Evolutionary conservation across 1,284 basidiomycete species (phyloP).

Genomic region (Stereum hirsutum): DNA sequence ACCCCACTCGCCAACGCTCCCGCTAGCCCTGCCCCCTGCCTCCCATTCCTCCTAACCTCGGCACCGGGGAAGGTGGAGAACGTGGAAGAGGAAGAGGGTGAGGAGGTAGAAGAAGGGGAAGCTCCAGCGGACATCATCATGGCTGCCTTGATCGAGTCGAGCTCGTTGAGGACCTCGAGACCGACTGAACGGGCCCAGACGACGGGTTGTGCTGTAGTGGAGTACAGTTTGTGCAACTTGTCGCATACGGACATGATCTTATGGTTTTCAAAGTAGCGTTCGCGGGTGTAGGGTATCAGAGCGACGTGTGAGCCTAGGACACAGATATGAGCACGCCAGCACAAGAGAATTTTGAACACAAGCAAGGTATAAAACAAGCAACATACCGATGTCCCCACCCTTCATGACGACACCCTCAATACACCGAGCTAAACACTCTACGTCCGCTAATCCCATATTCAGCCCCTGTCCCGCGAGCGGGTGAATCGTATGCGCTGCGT

Average conservation of each 20-base stretch:
- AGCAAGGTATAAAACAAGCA: neutral
- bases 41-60: too few species aligned
- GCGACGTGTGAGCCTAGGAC: conserved; percentile 66
- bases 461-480: conserved; percentile 97
- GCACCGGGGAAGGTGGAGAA: too few species aligned
- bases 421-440: conserved; percentile 56
- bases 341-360: too few species aligned
- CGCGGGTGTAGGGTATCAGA: conserved; percentile 67
- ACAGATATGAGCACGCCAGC: too few species aligned
- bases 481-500: conserved; percentile 94
- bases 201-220: conserved; percentile 52
- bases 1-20: too few species aligned
- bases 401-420: conserved; percentile 45
- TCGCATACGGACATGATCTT: conserved; percentile 77
- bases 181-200: conserved; percentile 85
- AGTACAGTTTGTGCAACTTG: conserved; percentile 83
- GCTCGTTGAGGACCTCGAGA: conserved; percentile 86
- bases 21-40: too few species aligned
- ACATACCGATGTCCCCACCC: conserved; percentile 77
- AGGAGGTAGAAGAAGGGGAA: too few species aligned
- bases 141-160: conserved; percentile 72
- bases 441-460: conserved; percentile 89
- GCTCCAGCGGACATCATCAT: conserved; percentile 79
- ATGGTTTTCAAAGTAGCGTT: conserved; percentile 83
- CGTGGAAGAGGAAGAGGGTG: too few species aligned